Conservation (phyloP, 257 asterid genomes). For the Jaltomata sinuosa region DNA sequence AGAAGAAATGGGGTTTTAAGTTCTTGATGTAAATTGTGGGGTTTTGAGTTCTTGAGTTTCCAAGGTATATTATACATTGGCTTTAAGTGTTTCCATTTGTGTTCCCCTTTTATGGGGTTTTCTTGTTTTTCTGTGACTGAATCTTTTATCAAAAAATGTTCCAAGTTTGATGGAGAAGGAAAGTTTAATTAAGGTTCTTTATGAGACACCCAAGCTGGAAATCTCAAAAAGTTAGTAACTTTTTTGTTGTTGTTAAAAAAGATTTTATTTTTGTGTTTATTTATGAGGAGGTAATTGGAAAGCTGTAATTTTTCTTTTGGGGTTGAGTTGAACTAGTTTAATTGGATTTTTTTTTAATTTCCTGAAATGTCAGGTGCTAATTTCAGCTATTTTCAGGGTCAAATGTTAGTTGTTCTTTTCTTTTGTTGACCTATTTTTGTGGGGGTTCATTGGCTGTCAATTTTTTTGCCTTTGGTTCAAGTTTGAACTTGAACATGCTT, state of each 20-base stretch:
- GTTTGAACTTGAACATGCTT: not conserved
- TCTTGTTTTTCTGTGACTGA: not conserved
- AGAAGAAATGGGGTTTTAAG: not conserved
- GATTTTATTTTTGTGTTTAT: not conserved
- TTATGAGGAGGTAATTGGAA: not conserved
- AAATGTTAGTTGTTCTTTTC: not conserved
- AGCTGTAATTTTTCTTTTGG: not conserved
- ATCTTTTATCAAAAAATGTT: conserved; percentile 10
- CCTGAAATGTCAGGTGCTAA: not conserved
- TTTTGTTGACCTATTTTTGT: not conserved
- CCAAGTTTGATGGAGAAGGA: conserved; percentile 12
- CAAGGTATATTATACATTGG: not conserved
- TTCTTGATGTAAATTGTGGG: not conserved
- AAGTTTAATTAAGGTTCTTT: conserved; percentile 3
- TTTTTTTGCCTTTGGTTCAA: not conserved
- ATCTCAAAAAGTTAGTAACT: not conserved
- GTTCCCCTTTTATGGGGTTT: not conserved
- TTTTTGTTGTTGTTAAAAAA: not conserved
- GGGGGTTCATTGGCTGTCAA: not conserved
- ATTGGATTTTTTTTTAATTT: not conserved
- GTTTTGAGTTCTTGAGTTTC: not conserved
- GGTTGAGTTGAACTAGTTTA: not conserved
- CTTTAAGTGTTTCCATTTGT: not conserved
- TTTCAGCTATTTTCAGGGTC: not conserved
- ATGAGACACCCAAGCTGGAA: not conserved